Base-by-base conservation (phyloP, 2,329 filamentous ascomycete genomes). In the Penicillium concentricum region DNA sequence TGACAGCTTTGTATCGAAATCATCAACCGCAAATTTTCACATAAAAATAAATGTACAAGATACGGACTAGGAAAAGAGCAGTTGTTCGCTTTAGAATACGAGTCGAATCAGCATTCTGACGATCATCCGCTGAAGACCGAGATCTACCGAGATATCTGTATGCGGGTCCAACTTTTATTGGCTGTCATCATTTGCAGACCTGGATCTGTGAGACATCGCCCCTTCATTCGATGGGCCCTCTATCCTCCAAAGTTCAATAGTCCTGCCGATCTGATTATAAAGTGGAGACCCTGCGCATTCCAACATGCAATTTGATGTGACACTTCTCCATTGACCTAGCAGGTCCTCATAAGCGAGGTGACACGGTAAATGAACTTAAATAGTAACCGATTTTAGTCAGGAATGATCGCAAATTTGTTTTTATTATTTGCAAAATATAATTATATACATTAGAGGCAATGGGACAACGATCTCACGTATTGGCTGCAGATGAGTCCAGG, bases 401-500 rank as follows among this genome's bases (percentile, higher is more conserved):
- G 1, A 15, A 15, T 5, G 4, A 20, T 39, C 18, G 9, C 9
- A 12, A n/a, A 12, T 12, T 5, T 18, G n/a, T 20, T 28, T 20
- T 20, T 20, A n/a, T 20, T 38, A n/a, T 22, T 22, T 28, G 15
- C 1, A 10, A 9, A n/a, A 30, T 26, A 18, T 2, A 24, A 9
- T n/a, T 30, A 46, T 52, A 38, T 46, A 46, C 41, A 52, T 13
- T n/a, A 4, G 7, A 37, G 20, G 22, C 13, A 30, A 30, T 10
- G 22, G 1, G 6, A 22, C n/a, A n/a, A 15, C 4, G 1, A n/a
- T 20, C 7, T 53, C 32, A 53, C 13, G 24, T n/a, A 32, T 38
- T 30, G 5, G 37, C 72, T 69, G 13, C 70, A 69, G 5, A 69
- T 68, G 42, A 82, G 4, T 52, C 24, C 18, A 56, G 16, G 13